Evolutionary conservation across 2,329 filamentous ascomycete genomes (phyloP).

Genomic region (Phialophora expanda): DNA sequence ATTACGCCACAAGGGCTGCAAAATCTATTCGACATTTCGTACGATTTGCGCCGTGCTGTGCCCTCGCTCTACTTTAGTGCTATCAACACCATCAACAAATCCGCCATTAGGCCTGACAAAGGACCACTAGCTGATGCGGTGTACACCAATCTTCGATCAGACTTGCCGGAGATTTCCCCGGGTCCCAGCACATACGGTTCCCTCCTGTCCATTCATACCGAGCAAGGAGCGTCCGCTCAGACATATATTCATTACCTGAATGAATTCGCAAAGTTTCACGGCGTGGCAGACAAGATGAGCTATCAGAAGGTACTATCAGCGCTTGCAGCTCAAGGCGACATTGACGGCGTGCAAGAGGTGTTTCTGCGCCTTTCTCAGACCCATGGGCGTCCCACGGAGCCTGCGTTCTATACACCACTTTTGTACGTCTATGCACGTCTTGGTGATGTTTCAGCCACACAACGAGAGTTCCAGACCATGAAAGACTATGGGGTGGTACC

Average conservation of each 20-base stretch:
- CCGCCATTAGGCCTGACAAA: constrained; percentile 38
- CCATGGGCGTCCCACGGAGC: constrained; percentile 45
- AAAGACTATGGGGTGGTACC: constrained; percentile 62
- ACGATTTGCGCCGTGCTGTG: constrained; percentile 13
- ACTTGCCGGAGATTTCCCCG: constrained; percentile 22
- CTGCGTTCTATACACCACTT: constrained; percentile 57
- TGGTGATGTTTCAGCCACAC: constrained; percentile 66
- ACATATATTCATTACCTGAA: constrained; percentile 49
- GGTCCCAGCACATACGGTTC: constrained; percentile 17
- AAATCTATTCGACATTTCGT: constrained; percentile 29
- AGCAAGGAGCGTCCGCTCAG: constrained; percentile 19
- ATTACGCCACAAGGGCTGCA: constrained; percentile 33
- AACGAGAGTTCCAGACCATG: constrained; percentile 68
- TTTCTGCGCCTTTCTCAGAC: constrained; percentile 51
- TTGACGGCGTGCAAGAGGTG: constrained; percentile 50
- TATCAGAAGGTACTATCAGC: constrained; percentile 49
- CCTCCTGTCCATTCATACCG: constrained; percentile 25
- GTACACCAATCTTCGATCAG: constrained; percentile 50
- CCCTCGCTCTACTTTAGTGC: constrained; percentile 31
- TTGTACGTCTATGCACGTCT: constrained; percentile 73
- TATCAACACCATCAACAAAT: constrained; percentile 43
- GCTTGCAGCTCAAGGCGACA: constrained; percentile 56
- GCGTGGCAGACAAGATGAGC: constrained; percentile 42
- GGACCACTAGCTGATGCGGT: constrained; percentile 43
- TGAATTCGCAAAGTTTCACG: constrained; percentile 47